Conservation (phyloP, 2,329 filamentous ascomycete genomes). For the Fusarium penzigii region DNA sequence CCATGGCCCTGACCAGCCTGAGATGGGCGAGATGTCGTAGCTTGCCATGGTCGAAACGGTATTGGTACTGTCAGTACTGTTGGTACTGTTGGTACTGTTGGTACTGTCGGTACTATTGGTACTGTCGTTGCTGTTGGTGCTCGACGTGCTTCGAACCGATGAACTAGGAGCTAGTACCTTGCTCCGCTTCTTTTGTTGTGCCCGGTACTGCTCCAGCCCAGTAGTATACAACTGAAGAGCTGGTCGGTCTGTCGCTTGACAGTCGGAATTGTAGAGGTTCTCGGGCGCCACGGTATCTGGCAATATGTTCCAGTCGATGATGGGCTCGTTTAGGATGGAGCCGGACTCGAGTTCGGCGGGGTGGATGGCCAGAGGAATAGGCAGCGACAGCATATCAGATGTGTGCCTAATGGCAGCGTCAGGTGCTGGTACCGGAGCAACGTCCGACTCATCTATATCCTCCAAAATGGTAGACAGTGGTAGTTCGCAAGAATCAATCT, state of each 20-base stretch:
- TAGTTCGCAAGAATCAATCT: conserved; percentile 52
- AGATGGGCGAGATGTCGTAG: conserved; percentile 49
- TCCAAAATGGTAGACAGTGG: conserved; percentile 33
- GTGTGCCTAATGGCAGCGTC: conserved; percentile 6
- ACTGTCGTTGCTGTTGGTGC: conserved; percentile 38
- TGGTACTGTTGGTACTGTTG: conserved; percentile 41
- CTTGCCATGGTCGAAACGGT: conserved; percentile 39
- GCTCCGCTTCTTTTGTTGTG: conserved; percentile 36
- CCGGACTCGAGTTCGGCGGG: conserved; percentile 29
- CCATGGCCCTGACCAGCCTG: conserved; percentile 43
- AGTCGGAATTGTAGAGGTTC: conserved; percentile 23
- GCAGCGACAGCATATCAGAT: conserved; percentile 21
- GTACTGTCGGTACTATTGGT: conserved; percentile 44
- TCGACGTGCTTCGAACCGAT: conserved; percentile 48
- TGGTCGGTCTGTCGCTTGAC: conserved; percentile 31
- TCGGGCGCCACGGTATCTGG: conserved; percentile 27
- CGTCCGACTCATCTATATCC: conserved; percentile 23
- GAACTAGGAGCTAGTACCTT: conserved; percentile 49
- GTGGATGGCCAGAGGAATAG: conserved; percentile 23
- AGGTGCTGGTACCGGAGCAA: conserved; percentile 15
- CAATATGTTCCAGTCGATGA: conserved; percentile 31
- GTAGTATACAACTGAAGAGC: conserved; percentile 42
- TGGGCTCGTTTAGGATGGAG: conserved; percentile 18
- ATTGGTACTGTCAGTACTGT: conserved; percentile 40
- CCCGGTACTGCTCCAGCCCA: conserved; percentile 35